Evolutionary conservation across 139 green algal species (phyloP), one percentile per base, ranked within the genome.

Genomic region (Chlamydomonas schloesseri): DNA sequence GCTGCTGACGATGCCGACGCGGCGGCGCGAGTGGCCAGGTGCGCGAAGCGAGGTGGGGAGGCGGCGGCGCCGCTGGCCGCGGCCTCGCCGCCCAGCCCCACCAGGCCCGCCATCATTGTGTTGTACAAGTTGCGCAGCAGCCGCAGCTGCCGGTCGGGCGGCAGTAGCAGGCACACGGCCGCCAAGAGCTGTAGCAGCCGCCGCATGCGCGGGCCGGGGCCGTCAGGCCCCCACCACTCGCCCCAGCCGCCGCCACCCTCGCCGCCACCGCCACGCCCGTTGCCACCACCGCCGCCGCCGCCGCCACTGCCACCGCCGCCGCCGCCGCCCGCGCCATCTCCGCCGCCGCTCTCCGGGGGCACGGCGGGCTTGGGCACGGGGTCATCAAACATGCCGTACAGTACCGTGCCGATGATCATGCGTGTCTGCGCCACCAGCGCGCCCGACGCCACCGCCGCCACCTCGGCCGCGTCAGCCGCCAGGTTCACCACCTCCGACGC

Each of bases 81-180:
- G 42, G 42, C 42, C 6, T 50, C 42, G 42, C 42, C 42, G 42
- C 42, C 8, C 42, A 50, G 42, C 42, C 42, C 42, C 42, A 50
- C 42, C 42, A 60, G 55, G 24, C 17, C 60, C 24, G 24, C 60
- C 65, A 23, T 13, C 18, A 73, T 20, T 37, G 46, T 31, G 37
- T 23, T 15, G 29, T 55, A 67, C 28, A 74, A 18, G 60, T 73
- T 62, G 11, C n/a, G 28, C 1, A 83, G 46, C 28, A 83, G 37
- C 31, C 34, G 64, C 23, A 84, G 18, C 46, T 84, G 78, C 0
- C 64, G 29, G 31, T 84, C 78, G 5, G 78, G 78, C 46, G 78
- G 78, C 62, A 84, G 29, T 23, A 84, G 64, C 42, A 84, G 55
- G 62, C 78, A 75, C 23, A 83, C 76, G 17, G 62, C 28, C 3